These are phyloP conservation scores for Prunus salicina DNA, from an alignment of 306 rosid species.

Conservation along the genomic window DNA sequence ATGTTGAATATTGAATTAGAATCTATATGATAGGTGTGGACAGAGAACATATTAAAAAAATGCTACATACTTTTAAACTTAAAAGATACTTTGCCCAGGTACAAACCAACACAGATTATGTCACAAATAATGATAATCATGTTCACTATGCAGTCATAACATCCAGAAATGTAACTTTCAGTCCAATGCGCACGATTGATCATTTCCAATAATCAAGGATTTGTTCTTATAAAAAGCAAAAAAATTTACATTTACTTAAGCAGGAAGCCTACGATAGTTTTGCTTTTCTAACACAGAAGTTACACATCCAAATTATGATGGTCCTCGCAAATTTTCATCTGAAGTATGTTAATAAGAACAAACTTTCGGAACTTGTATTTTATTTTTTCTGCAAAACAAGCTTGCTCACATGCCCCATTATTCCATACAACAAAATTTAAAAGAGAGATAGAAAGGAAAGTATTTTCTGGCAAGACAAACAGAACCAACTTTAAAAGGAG, in stretches of 20 bases:
- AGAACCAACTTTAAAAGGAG: constrained; percentile 3
- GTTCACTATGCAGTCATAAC: not conserved
- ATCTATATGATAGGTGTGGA: not conserved
- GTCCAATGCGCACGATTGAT: not conserved
- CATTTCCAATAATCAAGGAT: not conserved
- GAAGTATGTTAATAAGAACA: not conserved
- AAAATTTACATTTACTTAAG: not conserved
- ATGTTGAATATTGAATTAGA: not conserved
- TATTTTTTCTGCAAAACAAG: not conserved
- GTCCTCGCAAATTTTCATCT: not conserved
- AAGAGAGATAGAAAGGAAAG: not conserved
- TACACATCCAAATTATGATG: not conserved
- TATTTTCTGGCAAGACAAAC: not conserved
- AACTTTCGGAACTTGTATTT: not conserved
- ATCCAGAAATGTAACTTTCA: not conserved
- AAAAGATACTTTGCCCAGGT: not conserved
- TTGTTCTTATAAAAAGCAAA: not conserved
- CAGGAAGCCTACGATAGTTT: not conserved
- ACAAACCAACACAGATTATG: not conserved
- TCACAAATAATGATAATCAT: not conserved
- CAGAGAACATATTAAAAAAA: not conserved
- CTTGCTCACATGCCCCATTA: not conserved
- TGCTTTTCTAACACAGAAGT: not conserved
- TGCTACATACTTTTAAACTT: not conserved
- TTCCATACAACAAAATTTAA: not conserved